Percentiles rank a stretch among this genome's conserved stretches.
phyloP scores from a whole-genome alignment of 257 asterid species.

The Paraleonurus japonicus region DNA sequence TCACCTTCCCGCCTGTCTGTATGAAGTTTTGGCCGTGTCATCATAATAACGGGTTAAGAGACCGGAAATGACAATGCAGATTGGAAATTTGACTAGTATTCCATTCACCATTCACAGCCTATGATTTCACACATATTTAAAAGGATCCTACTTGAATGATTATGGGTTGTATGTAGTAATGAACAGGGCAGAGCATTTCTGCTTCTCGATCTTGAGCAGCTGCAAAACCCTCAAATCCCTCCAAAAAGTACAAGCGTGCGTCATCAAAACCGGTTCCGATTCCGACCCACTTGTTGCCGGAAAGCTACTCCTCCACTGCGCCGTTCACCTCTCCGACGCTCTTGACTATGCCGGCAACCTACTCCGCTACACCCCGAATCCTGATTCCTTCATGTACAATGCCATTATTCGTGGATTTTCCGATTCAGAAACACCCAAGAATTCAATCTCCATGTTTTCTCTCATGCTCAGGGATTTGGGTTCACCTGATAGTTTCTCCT shows the following conservation, averaged over 20 bases:
- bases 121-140: not conserved
- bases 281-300: constrained; percentile 64
- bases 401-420: constrained; percentile 79
- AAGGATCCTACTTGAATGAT: not conserved
- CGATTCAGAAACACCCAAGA: constrained; percentile 54
- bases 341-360: constrained; percentile 58
- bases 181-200: constrained; percentile 41
- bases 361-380: constrained; percentile 42
- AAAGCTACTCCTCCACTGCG: constrained; percentile 64
- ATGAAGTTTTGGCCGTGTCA: too few species aligned
- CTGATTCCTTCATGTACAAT: constrained; percentile 87
- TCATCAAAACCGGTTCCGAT: constrained; percentile 51
- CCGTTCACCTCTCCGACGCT: constrained; percentile 51
- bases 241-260: constrained; percentile 65
- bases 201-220: constrained; percentile 42
- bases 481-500: constrained; percentile 63
- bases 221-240: constrained; percentile 57
- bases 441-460: constrained; percentile 46
- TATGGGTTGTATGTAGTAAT: constrained; percentile 28
- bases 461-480: constrained; percentile 44
- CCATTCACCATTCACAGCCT: not conserved
- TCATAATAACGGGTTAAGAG: too few species aligned
- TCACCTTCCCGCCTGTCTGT: too few species aligned
- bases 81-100: too few species aligned
- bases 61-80: too few species aligned